Percentiles rank a stretch among this genome's conserved stretches.
phyloP scores from a whole-genome alignment of 768 basidiomycete genomes.

The Mycena metata region DNA sequence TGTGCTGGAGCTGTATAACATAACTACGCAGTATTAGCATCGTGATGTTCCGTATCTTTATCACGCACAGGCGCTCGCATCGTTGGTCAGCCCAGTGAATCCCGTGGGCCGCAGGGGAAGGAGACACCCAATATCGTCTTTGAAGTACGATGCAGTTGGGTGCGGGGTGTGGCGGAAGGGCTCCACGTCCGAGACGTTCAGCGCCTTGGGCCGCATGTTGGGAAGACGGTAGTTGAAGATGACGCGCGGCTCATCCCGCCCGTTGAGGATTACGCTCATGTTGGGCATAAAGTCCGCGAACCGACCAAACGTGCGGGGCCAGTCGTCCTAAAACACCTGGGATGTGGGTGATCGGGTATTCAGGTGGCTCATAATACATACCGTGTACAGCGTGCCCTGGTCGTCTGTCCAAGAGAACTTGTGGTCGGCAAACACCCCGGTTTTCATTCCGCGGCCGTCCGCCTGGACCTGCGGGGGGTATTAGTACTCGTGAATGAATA shows the following conservation, averaged over 20 bases:
- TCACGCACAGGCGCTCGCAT: slow-evolving; percentile 28
- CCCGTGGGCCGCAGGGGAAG: slow-evolving; percentile 13
- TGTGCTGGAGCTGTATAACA: slow-evolving; percentile 18
- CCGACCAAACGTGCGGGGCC: slow-evolving; percentile 31
- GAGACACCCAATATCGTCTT: slow-evolving; percentile 13
- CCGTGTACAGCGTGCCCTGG: slow-evolving; percentile 31
- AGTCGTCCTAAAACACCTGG: slow-evolving; percentile 3
- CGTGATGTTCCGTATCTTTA: background rate
- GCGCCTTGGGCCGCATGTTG: background rate
- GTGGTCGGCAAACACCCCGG: slow-evolving; percentile 19
- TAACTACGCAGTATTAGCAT: slow-evolving; percentile 13
- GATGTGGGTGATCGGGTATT: too few relatives aligned
- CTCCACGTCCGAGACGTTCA: background rate
- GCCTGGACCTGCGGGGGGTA: slow-evolving; percentile 11
- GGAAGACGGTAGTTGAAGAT: slow-evolving; percentile 20
- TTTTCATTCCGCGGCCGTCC: slow-evolving; percentile 30
- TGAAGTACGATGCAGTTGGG: slow-evolving; percentile 23
- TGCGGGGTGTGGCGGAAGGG: slow-evolving; percentile 26
- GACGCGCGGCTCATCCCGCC: slow-evolving; percentile 30
- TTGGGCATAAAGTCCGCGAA: slow-evolving; percentile 14
- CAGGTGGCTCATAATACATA: too few relatives aligned
- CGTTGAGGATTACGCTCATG: slow-evolving; percentile 21
- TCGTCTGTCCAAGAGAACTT: slow-evolving; percentile 32
- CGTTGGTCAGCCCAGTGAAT: slow-evolving; percentile 19
- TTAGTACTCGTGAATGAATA: background rate